phyloP scores from a whole-genome alignment of 176 grass and related monocot genomes.

The Lolium perenne region DNA sequence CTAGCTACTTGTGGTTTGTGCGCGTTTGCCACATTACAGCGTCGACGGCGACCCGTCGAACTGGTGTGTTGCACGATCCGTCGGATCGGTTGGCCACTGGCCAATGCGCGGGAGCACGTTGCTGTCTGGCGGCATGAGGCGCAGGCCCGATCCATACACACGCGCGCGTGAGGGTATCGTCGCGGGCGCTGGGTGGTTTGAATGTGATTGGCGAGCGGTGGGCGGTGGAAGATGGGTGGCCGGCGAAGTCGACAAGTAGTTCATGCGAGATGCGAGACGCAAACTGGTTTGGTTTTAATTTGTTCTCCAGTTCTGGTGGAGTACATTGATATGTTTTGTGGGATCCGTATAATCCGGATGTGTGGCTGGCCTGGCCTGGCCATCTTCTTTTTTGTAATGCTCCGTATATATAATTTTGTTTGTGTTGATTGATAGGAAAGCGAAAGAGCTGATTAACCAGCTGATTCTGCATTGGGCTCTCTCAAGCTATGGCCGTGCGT shows the following conservation, averaged over 20 bases:
- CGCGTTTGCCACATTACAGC: neutral
- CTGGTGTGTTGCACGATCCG: neutral
- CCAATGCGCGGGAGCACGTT: slow-evolving; percentile 38
- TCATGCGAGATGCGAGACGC: neutral
- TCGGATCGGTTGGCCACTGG: slow-evolving; percentile 39
- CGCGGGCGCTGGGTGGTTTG: neutral
- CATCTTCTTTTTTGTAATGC: no score
- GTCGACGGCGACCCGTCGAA: slow-evolving; percentile 29
- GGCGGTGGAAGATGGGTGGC: slow-evolving; percentile 22
- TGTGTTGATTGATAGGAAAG: no score
- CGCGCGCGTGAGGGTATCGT: neutral
- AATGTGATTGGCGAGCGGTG: neutral
- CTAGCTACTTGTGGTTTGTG: slow-evolving; percentile 11
- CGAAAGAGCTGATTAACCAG: no score
- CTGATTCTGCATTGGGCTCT: no score
- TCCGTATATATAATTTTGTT: no score
- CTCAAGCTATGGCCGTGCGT: no score
- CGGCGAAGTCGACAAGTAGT: neutral
- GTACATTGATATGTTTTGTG: no score
- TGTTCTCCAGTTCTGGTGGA: neutral
- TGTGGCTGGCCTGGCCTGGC: no score
- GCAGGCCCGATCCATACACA: neutral
- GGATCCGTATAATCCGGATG: no score
- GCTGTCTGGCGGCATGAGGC: neutral
- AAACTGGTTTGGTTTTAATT: neutral